A percentile compares a stretch with the other conserved stretches of the same genome.
phyloP scores from a whole-genome alignment of 768 basidiomycete species.

The Suillus occidentalis region DNA sequence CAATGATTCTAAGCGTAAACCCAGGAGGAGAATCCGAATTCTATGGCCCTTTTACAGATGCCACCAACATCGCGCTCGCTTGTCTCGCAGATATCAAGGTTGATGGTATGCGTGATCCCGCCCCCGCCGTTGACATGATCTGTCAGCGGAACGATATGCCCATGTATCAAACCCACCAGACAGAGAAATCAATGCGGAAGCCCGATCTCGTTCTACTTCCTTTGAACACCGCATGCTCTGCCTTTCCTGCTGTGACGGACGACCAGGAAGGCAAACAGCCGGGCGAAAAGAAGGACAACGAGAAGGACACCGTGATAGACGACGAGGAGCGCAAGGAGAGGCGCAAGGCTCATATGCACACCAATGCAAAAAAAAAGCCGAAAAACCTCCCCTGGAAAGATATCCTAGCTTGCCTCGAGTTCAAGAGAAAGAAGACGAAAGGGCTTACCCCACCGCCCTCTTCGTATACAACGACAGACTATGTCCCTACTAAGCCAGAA shows the following conservation, averaged over 20 bases:
- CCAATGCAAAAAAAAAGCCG: too few relatives aligned
- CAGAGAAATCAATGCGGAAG: neutral
- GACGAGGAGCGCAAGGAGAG: too few relatives aligned
- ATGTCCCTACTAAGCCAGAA: neutral
- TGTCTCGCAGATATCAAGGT: neutral
- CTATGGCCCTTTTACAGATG: neutral
- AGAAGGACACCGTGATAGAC: too few relatives aligned
- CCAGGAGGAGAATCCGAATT: neutral
- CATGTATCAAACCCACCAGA: neutral
- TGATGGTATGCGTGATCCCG: neutral
- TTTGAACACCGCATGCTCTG: neutral
- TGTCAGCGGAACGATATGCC: neutral
- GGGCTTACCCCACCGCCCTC: too few relatives aligned
- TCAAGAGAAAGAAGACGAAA: neutral
- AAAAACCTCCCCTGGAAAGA: neutral
- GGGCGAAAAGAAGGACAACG: too few relatives aligned
- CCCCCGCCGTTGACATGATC: neutral
- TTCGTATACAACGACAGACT: neutral
- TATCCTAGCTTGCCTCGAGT: neutral
- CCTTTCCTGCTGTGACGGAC: neutral
- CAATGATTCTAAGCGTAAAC: neutral
- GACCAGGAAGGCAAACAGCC: neutral
- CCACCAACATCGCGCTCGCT: neutral
- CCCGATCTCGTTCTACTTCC: constrained; percentile 4
- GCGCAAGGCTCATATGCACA: neutral